Base-by-base conservation (phyloP, 2,329 filamentous ascomycete genomes). In the Clonostachys byssicola region DNA sequence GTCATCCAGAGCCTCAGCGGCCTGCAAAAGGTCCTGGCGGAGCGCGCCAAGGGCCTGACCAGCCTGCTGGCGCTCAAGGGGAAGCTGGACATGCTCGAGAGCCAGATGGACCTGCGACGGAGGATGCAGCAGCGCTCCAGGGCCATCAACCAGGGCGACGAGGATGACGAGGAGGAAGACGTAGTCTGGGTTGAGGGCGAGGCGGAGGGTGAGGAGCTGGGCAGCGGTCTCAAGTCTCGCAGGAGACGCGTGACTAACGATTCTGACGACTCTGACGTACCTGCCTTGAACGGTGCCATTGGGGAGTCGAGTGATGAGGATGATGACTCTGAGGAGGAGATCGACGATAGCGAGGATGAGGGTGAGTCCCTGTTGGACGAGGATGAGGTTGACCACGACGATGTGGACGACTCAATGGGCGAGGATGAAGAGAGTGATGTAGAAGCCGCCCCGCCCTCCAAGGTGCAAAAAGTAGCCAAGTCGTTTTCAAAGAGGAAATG, bases 41-140 rank as follows among this genome's bases (percentile, higher is more conserved):
- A 95, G 69, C 84, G 94, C 40, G 86, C 91, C 34, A 85, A 85
- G 53, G 91, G 89, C 14, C 75, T 97, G 20, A 84, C 88, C 51
- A 89, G 88, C 54, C 74, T 99, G 42, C 74, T 99, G 35, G 81
- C 92, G 17, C 78, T 99, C 50, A 96, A 96, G 73, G 94, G 94
- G 20, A 96, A 96, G 68, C 77, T 99, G 34, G 92, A 97, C 62
- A 89, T 99, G 81, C 77, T 97, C 43, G 88, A 94, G 59, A 86
- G 89, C 7, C 94, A 99, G 69, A 85, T 97, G 65, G 83, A 89
- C 57, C 72, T 96, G 57, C 78, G 94, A 44, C 83, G 82, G 47
- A 81, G 78, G 51, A 82, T 91, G 67, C 82, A 86, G 58, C 76
- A 67, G 52, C 63, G 54, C 48, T 51, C 54, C 7, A 60, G 53